Conservation (phyloP, 1,284 basidiomycete species). For the Exobasidium rhododendri region DNA sequence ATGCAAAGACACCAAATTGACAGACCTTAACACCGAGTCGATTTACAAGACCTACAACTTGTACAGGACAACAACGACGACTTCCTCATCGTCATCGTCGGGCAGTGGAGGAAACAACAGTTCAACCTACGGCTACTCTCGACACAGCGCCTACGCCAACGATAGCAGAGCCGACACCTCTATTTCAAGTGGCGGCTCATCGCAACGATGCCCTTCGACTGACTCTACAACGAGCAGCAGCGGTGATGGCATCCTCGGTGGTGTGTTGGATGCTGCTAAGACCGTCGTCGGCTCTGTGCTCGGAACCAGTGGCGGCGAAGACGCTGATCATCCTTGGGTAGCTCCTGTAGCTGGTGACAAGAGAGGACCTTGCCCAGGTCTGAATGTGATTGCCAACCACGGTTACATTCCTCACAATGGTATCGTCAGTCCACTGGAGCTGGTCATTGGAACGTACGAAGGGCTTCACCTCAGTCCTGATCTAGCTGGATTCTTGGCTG, state of each 20-base stretch:
- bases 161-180: neutral
- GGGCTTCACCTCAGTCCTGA: constrained; percentile 47
- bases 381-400: constrained; percentile 20
- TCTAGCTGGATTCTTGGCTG: constrained; percentile 34
- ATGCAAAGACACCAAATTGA: neutral
- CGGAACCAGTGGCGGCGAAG: neutral
- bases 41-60: neutral
- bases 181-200: too few relatives aligned
- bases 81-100: neutral
- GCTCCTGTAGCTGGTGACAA: neutral
- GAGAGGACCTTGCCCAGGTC: constrained; percentile 6
- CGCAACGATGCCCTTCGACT: neutral
- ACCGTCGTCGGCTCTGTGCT: neutral
- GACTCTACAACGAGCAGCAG: neutral
- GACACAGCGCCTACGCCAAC: too few relatives aligned
- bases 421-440: constrained; percentile 40
- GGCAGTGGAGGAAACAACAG: neutral
- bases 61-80: neutral
- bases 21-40: neutral
- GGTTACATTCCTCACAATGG: constrained; percentile 36
- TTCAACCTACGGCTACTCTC: neutral
- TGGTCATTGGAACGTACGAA: constrained; percentile 26
- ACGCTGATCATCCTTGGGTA: neutral
- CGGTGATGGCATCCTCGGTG: neutral
- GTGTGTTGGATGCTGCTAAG: neutral